Evolutionary conservation across 345 rosid species (phyloP).

Genomic region (Adansonia digitata): DNA sequence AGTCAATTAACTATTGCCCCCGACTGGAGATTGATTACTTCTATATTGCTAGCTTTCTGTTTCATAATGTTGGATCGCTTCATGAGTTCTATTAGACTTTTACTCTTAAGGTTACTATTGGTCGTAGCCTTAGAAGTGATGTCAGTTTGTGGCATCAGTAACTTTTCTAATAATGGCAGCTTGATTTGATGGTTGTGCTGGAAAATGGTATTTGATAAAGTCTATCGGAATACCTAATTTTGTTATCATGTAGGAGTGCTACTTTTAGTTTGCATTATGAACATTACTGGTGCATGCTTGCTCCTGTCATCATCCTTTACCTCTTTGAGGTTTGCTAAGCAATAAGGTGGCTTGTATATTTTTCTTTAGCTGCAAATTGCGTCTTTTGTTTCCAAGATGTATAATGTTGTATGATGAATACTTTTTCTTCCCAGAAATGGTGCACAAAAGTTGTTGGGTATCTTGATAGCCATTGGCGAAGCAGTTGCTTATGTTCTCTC

Average conservation of each 20-base stretch:
- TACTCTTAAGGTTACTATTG: background rate
- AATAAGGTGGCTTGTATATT: background rate
- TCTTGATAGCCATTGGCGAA: constrained; percentile 59
- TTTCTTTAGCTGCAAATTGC: background rate
- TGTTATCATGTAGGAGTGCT: background rate
- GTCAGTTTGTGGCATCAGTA: background rate
- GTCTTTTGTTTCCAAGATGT: background rate
- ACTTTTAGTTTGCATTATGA: background rate
- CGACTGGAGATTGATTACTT: background rate
- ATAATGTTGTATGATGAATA: background rate
- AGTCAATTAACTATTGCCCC: background rate
- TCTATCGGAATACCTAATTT: background rate
- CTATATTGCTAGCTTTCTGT: background rate
- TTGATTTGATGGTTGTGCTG: background rate
- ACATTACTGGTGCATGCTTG: background rate
- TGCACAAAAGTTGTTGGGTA: constrained; percentile 61
- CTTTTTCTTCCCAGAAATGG: constrained; percentile 36
- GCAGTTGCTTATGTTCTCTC: constrained; percentile 55
- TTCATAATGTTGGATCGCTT: background rate
- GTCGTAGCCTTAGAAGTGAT: background rate
- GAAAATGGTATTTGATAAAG: background rate
- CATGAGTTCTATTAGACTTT: background rate
- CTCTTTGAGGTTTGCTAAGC: background rate
- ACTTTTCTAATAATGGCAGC: background rate
- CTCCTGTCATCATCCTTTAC: background rate